phyloP scores from a whole-genome alignment of 1,284 basidiomycete species.

The Cutaneotrichosporon cavernicola region DNA sequence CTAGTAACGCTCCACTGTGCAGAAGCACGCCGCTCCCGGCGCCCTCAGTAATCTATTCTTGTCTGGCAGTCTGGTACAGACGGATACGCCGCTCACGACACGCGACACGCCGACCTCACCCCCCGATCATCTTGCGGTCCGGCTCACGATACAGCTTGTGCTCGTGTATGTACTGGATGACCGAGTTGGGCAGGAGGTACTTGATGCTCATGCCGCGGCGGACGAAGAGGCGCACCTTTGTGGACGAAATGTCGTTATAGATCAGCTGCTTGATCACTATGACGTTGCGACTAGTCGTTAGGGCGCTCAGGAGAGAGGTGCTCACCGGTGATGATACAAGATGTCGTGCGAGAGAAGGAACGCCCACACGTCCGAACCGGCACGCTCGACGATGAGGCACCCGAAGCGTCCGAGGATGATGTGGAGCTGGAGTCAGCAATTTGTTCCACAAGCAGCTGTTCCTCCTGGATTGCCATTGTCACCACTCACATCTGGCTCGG shows the following conservation, averaged over 20 bases:
- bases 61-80: neutral
- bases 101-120: neutral
- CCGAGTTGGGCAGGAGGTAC: slow-evolving; percentile 86
- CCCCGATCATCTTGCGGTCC: slow-evolving; percentile 24
- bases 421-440: slow-evolving; percentile 65
- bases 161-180: slow-evolving; percentile 89
- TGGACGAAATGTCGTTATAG: slow-evolving; percentile 96
- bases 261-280: slow-evolving; percentile 93
- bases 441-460: neutral
- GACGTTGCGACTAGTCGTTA: slow-evolving; percentile 66
- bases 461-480: neutral
- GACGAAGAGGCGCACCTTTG: slow-evolving; percentile 86
- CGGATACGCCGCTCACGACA: too few relatives aligned
- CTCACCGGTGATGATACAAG: slow-evolving; percentile 56
- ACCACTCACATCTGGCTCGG: slow-evolving; percentile 76
- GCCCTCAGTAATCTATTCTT: too few relatives aligned
- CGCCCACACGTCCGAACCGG: slow-evolving; percentile 81
- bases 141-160: slow-evolving; percentile 46
- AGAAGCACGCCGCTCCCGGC: too few relatives aligned
- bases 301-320: slow-evolving; percentile 2
- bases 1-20: neutral
- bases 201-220: slow-evolving; percentile 87
- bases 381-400: slow-evolving; percentile 90
- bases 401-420: slow-evolving; percentile 94
- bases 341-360: slow-evolving; percentile 60